phyloP scores from a whole-genome alignment of 192 early-diverging fungal genomes.

The Cladochytrium replicatum region DNA sequence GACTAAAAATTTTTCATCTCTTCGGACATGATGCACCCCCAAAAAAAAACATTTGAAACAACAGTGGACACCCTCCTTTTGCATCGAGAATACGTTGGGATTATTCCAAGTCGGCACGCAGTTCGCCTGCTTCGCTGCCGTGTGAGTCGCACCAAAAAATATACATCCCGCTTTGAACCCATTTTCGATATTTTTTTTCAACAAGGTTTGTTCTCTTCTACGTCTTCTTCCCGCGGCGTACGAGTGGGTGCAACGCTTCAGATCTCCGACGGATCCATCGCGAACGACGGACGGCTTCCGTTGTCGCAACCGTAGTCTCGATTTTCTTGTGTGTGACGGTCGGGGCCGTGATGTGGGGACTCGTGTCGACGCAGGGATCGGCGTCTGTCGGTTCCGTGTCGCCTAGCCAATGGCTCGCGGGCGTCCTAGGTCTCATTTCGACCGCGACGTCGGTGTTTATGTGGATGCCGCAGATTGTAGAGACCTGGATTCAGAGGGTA shows the following conservation, averaged over 20 bases:
- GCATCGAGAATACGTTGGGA: slow-evolving; percentile 39
- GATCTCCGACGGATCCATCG: no score
- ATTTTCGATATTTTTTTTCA: no score
- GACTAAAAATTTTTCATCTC: slow-evolving; percentile 54
- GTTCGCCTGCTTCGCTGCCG: slow-evolving; percentile 23
- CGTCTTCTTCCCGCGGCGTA: slow-evolving; percentile 10
- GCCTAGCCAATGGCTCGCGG: slow-evolving; percentile 10
- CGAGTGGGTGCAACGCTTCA: no score
- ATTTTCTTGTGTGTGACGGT: no score
- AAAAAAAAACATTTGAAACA: slow-evolving; percentile 56
- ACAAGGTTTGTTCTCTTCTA: slow-evolving; percentile 11
- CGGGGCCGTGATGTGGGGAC: no score
- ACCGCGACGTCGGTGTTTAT: slow-evolving; percentile 39
- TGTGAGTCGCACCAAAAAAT: slow-evolving; percentile 12
- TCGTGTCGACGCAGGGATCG: neutral
- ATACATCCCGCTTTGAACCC: neutral
- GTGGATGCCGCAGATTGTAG: slow-evolving; percentile 82
- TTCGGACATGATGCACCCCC: no score
- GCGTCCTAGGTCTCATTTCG: slow-evolving; percentile 26
- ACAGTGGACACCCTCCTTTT: slow-evolving; percentile 26
- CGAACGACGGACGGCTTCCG: no score
- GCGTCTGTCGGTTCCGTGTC: neutral
- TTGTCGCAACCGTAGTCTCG: no score
- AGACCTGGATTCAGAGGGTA: slow-evolving; percentile 68
- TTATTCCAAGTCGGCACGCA: slow-evolving; percentile 28